phyloP scores from a whole-genome alignment of 176 grass and related monocot genomes.

The Elymus sibiricus region DNA sequence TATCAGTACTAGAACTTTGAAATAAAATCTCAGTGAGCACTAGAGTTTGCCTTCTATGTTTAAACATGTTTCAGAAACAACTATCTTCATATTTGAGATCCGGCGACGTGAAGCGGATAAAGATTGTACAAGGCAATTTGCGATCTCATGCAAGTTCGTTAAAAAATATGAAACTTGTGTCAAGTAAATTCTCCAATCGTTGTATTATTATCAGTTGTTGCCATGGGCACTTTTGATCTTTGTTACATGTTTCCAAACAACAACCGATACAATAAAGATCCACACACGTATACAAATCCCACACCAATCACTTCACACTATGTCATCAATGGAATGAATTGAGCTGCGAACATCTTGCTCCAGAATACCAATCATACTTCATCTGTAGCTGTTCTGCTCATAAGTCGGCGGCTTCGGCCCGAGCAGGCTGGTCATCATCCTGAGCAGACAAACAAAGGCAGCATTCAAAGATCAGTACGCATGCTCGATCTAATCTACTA shows the following conservation, averaged over 20 bases:
- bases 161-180: background rate
- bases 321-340: background rate
- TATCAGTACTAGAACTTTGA: too few relatives aligned
- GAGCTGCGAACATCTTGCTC: constrained; percentile 1
- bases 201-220: background rate
- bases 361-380: background rate
- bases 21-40: too few relatives aligned
- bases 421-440: constrained; percentile 41
- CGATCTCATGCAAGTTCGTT: background rate
- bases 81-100: background rate
- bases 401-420: constrained; percentile 19
- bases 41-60: background rate
- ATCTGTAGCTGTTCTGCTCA: constrained; percentile 15
- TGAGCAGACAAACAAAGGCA: constrained; percentile 23
- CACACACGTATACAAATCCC: constrained; percentile 22
- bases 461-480: background rate
- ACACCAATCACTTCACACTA: constrained; percentile 14
- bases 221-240: background rate
- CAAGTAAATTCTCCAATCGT: background rate
- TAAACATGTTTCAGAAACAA: background rate
- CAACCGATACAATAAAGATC: background rate
- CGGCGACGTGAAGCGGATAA: too few relatives aligned
- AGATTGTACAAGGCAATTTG: too few relatives aligned
- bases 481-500: background rate
- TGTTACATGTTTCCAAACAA: background rate